These are phyloP conservation scores for Aspergillus sojae DNA, from an alignment of 2,329 filamentous ascomycete genomes.

Conservation along the genomic window DNA sequence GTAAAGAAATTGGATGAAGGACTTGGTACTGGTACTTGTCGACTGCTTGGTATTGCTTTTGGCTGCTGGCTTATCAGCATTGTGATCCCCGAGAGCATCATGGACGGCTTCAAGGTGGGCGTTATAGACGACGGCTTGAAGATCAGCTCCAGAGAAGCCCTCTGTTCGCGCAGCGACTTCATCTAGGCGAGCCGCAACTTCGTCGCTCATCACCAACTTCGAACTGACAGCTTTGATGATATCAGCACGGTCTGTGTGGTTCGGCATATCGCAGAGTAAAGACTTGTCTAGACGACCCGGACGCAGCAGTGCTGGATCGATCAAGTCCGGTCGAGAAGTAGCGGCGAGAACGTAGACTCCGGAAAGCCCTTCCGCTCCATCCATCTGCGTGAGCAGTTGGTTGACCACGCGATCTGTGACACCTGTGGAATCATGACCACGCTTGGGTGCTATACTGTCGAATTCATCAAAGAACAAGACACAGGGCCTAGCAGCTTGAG, in stretches of 20 bases:
- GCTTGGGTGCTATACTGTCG: conserved; percentile 94
- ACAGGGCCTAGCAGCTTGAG: conserved; percentile 83
- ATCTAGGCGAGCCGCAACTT: conserved; percentile 64
- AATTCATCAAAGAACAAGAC: conserved; percentile 99
- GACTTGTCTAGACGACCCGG: conserved; percentile 94
- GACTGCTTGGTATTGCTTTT: conserved; percentile 34
- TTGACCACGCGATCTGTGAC: conserved; percentile 99
- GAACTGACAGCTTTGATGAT: conserved; percentile 83
- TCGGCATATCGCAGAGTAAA: conserved; percentile 86
- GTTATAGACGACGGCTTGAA: conserved; percentile 94
- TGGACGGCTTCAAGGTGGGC: conserved; percentile 97
- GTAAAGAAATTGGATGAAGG: conserved; percentile 82
- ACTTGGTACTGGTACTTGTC: conserved; percentile 39
- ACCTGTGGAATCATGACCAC: conserved; percentile 94
- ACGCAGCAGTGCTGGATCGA: conserved; percentile 88
- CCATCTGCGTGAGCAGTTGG: conserved; percentile 97
- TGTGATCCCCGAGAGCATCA: conserved; percentile 71
- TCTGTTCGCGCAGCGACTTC: conserved; percentile 80
- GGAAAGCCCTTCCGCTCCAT: conserved; percentile 90
- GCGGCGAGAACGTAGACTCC: conserved; percentile 97
- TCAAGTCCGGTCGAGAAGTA: conserved; percentile 88
- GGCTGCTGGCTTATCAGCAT: conserved; percentile 44
- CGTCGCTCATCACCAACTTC: conserved; percentile 73
- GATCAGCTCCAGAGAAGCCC: conserved; percentile 90
- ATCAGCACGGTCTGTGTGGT: conserved; percentile 77